phyloP scores from a whole-genome alignment of 106 monocot species.

The Iris macrosiphon region DNA sequence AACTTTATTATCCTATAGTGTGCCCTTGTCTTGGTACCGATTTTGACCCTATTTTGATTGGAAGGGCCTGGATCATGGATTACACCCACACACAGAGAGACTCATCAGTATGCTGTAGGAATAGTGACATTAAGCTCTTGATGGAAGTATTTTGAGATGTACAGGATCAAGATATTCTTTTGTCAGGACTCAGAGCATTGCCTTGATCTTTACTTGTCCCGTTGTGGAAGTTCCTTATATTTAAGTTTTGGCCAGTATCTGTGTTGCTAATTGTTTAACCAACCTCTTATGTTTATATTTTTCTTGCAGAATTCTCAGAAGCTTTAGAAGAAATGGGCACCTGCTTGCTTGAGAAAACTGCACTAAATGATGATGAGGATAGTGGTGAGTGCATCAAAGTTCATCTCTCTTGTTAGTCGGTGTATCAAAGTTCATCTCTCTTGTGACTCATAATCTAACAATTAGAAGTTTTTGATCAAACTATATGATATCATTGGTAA shows the following conservation, averaged over 20 bases:
- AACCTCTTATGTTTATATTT: conserved; percentile 1
- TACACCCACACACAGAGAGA: too few species aligned
- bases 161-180: too few species aligned
- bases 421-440: conserved; percentile 5
- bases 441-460: background rate
- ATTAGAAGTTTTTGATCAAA: background rate
- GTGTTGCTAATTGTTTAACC: background rate
- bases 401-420: conserved; percentile 2
- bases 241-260: background rate
- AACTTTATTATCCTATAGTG: too few species aligned
- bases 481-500: background rate
- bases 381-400: conserved; percentile 45
- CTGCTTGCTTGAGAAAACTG: conserved; percentile 86
- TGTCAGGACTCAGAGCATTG: background rate
- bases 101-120: too few species aligned
- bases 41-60: too few species aligned
- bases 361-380: conserved; percentile 81
- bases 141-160: too few species aligned
- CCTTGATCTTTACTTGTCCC: background rate
- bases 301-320: conserved; percentile 79
- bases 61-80: too few species aligned
- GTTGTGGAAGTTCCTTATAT: background rate
- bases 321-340: conserved; percentile 73
- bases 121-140: too few species aligned
- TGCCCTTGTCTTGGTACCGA: too few species aligned